These are phyloP conservation scores for Colletotrichum sp. DNA, from an alignment of 2,329 filamentous ascomycete species.

Conservation along the genomic window DNA sequence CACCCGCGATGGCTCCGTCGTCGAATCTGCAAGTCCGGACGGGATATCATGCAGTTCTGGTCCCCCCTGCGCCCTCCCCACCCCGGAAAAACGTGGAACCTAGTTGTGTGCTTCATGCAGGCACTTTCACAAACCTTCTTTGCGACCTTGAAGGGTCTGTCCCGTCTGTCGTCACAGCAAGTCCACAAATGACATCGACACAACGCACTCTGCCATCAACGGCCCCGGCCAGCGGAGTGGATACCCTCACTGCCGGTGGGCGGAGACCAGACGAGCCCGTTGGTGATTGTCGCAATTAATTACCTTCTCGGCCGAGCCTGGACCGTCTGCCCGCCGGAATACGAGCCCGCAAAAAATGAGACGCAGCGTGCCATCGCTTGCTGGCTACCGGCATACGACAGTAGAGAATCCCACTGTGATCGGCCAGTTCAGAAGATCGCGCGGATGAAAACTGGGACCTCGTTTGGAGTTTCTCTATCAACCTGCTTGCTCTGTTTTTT, in stretches of 20 bases:
- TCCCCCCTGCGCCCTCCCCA: background rate
- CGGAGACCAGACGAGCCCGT: background rate
- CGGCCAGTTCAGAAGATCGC: background rate
- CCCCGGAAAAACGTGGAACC: background rate
- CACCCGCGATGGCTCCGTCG: background rate
- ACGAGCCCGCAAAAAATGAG: background rate
- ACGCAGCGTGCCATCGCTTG: background rate
- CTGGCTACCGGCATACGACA: background rate
- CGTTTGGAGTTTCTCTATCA: background rate
- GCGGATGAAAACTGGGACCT: background rate
- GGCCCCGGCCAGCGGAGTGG: background rate
- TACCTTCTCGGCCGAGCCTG: background rate
- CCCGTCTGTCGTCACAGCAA: background rate
- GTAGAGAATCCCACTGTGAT: background rate
- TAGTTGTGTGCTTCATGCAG: constrained; percentile 9
- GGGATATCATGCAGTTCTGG: background rate
- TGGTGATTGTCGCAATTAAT: background rate
- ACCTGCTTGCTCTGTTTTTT: background rate
- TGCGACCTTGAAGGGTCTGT: background rate
- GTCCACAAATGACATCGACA: constrained; percentile 18
- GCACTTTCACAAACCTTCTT: background rate
- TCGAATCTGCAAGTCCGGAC: background rate
- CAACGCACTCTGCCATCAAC: background rate
- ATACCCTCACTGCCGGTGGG: background rate
- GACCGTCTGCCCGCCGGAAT: background rate